Percentiles rank a stretch among this genome's conserved stretches.
phyloP scores from a whole-genome alignment of 2,329 filamentous ascomycete species.

The Colletotrichum salicis region DNA sequence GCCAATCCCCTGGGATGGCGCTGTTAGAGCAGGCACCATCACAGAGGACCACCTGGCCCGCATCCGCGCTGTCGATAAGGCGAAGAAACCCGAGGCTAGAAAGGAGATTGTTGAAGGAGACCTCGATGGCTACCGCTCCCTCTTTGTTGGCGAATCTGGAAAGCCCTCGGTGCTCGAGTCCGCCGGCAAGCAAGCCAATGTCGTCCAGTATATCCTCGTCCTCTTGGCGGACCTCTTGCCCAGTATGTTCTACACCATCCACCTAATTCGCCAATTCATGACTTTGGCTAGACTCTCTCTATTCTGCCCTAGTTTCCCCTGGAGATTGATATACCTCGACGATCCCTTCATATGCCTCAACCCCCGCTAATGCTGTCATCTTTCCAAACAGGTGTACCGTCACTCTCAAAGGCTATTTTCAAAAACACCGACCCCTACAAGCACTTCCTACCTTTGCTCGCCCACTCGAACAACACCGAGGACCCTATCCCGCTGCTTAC shows the following conservation, averaged over 20 bases:
- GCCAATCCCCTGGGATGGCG: slow-evolving; percentile 97
- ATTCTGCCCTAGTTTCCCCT: neutral
- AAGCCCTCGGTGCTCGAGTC: slow-evolving; percentile 80
- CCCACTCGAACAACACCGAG: slow-evolving; percentile 77
- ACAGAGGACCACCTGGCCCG: slow-evolving; percentile 93
- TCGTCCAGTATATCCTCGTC: slow-evolving; percentile 94
- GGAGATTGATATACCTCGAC: neutral
- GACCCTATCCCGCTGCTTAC: slow-evolving; percentile 91
- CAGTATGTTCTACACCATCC: slow-evolving; percentile 21
- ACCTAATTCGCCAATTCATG: neutral
- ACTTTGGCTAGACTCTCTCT: neutral
- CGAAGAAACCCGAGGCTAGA: slow-evolving; percentile 85
- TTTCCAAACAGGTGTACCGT: slow-evolving; percentile 74
- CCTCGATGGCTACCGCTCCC: slow-evolving; percentile 79
- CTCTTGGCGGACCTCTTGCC: slow-evolving; percentile 83
- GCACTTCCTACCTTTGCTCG: slow-evolving; percentile 84
- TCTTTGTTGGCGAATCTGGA: slow-evolving; percentile 83
- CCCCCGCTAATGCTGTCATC: slow-evolving; percentile 10
- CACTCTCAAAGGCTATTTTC: slow-evolving; percentile 80
- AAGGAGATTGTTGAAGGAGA: slow-evolving; percentile 84
- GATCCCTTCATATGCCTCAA: neutral
- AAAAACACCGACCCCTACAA: slow-evolving; percentile 82
- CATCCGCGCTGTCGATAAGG: slow-evolving; percentile 97
- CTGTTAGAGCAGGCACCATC: slow-evolving; percentile 91
- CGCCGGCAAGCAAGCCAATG: slow-evolving; percentile 85